These are phyloP conservation scores for Neurospora africana DNA, from an alignment of 495 filamentous ascomycete species.

Conservation along the genomic window DNA sequence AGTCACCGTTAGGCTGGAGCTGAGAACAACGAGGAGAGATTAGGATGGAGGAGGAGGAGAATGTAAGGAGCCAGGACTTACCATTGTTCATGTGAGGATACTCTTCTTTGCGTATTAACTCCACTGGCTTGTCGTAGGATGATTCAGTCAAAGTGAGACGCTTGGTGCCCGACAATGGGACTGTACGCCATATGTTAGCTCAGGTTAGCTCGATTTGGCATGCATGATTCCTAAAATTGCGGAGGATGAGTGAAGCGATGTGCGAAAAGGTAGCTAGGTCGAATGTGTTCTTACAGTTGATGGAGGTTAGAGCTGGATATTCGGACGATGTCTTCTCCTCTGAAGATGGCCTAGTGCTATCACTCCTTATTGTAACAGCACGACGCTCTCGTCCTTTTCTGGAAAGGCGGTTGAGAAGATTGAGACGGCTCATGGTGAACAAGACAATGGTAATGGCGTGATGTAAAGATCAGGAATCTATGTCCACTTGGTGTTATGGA, in stretches of 20 bases:
- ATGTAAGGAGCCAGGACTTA: slow-evolving; percentile 7
- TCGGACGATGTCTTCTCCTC: slow-evolving; percentile 2
- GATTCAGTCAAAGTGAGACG: background rate
- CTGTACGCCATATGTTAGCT: background rate
- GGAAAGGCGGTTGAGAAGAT: slow-evolving; percentile 7
- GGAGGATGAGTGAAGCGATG: background rate
- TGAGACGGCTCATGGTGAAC: slow-evolving; percentile 7
- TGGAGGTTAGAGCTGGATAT: slow-evolving; percentile 7
- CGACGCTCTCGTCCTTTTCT: background rate
- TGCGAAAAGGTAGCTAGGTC: background rate
- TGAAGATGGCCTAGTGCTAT: background rate
- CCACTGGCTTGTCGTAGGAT: slow-evolving; percentile 28
- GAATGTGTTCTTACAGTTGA: slow-evolving; percentile 4
- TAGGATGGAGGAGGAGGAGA: background rate
- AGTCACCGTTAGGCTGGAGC: background rate
- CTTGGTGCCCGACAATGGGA: background rate
- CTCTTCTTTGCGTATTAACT: slow-evolving; percentile 32
- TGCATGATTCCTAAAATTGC: background rate
- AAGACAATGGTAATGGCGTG: background rate
- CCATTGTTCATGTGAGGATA: slow-evolving; percentile 40
- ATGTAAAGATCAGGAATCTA: background rate
- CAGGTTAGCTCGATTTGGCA: background rate
- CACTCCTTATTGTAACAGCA: background rate
- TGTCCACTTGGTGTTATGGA: background rate
- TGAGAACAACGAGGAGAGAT: background rate